phyloP scores from a whole-genome alignment of 192 early-diverging fungal species.

The Backusella tarrabulga region DNA sequence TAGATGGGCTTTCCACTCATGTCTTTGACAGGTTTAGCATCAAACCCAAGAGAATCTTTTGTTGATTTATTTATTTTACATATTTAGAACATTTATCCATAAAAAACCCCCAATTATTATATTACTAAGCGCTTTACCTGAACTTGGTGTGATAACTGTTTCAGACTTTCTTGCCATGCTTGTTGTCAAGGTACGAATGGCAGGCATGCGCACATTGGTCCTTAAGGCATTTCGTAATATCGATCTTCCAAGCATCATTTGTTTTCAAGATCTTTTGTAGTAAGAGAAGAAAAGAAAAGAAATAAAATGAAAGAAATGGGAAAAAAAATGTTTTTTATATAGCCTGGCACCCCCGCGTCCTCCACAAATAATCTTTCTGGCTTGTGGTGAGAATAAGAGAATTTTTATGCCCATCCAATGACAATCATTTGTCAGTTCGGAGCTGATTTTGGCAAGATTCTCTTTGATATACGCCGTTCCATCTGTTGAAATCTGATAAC shows the following conservation, averaged over 20 bases:
- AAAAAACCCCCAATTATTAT: no score
- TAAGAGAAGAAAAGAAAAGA: not conserved
- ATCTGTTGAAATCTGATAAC: not conserved
- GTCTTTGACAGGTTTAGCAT: conserved; percentile 38
- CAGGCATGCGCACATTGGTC: not conserved
- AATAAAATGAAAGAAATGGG: not conserved
- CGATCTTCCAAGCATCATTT: not conserved
- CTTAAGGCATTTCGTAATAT: not conserved
- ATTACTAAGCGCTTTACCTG: not conserved
- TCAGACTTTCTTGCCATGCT: not conserved
- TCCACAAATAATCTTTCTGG: not conserved
- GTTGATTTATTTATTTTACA: not conserved
- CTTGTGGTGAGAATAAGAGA: not conserved
- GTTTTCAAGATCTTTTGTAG: not conserved
- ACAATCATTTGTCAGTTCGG: not conserved
- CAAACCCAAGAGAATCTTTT: conserved; percentile 52
- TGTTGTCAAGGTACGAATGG: conserved; percentile 6
- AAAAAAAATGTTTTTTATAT: not conserved
- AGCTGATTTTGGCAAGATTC: not conserved
- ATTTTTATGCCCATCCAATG: not conserved
- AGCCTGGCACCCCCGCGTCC: conserved; percentile 1
- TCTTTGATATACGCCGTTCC: not conserved
- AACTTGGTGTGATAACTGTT: not conserved
- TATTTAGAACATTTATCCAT: not conserved
- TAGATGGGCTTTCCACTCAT: conserved; percentile 73